Base-by-base conservation (phyloP, 331 rosid species). In the Rosa hybrid region DNA sequence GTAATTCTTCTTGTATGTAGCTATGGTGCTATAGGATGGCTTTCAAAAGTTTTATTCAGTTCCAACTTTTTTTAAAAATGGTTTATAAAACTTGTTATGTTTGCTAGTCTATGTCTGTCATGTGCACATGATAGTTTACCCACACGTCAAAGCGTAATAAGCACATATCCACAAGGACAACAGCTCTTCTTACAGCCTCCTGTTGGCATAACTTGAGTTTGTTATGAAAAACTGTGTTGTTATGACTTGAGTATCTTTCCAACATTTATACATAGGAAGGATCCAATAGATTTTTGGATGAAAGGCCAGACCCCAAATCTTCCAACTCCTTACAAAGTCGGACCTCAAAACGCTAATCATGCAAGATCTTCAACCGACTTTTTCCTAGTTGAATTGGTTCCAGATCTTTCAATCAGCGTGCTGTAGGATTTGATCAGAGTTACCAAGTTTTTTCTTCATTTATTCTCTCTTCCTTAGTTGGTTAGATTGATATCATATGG, bases 31-130 rank as follows among this genome's bases (percentile, higher is more conserved):
- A 50, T 50, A 54, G 60, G 23, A 17, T 17, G n/a, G 60, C 9
- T 18, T 54, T 17, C 60, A 54, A 51, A 51, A 51, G 21, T 56
- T 56, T 56, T 56, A 56, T 20, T 62, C 39, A 23, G 16, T 23
- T 27, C 68, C 39, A 25, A 62, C 34, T 12, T 62, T 54, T 12
- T 62, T 54, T 17, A 6, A 44, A 17, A 62, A n/a, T 5, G 34
- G 68, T 60, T 62, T 62, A 23, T 23, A 25, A 23, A 60, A 20
- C 39, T 10, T 60, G 67, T 21, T 12, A 60, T 8, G 34, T 4
- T 11, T 60, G 67, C 67, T 60, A 60, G 67, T 23, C 27, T 60
- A 21, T 60, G 67, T 60, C 67, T 60, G 67, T 60, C 67, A 21
- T 60, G 17, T 23, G 67, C 27, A 60, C 34, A 60, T 60, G 67